Percentiles rank a stretch among this genome's conserved stretches.
Conservation (phyloP, 352 stramenopile species). For the Phytopythium boreale region DNA sequence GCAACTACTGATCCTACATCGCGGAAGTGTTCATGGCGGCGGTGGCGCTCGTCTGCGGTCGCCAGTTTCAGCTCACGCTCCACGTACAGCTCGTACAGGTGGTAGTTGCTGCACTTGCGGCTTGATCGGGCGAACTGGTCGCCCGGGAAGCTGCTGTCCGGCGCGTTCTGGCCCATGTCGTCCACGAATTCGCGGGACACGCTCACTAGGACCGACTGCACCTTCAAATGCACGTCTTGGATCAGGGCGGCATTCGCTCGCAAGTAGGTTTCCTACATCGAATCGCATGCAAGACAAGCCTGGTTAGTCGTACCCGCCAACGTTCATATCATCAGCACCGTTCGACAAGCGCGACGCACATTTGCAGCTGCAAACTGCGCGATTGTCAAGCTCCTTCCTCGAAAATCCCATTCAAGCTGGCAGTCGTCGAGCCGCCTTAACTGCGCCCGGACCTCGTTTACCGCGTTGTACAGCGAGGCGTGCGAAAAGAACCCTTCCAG, state of each 20-base stretch:
- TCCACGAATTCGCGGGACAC: constrained; percentile 38
- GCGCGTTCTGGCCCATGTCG: constrained; percentile 17
- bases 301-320: neutral
- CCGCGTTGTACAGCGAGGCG: constrained; percentile 25
- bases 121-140: constrained; percentile 52
- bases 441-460: constrained; percentile 31
- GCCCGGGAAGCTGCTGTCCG: constrained; percentile 39
- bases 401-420: constrained; percentile 48
- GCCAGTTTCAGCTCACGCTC: constrained; percentile 45
- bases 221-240: constrained; percentile 1
- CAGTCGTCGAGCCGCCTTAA: constrained; percentile 24
- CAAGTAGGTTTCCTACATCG: neutral
- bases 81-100: constrained; percentile 53
- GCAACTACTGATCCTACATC: neutral
- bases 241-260: neutral
- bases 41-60: constrained; percentile 44
- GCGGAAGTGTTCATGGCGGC: constrained; percentile 53
- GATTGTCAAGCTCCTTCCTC: constrained; percentile 28
- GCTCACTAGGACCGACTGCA: constrained; percentile 36
- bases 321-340: neutral
- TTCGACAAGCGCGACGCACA: constrained; percentile 18
- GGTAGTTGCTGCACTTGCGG: constrained; percentile 58
- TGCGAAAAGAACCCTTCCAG: constrained; percentile 52
- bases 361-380: constrained; percentile 30
- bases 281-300: neutral